phyloP scores from a whole-genome alignment of 2,329 filamentous ascomycete species.

The Thielaviopsis populi region DNA sequence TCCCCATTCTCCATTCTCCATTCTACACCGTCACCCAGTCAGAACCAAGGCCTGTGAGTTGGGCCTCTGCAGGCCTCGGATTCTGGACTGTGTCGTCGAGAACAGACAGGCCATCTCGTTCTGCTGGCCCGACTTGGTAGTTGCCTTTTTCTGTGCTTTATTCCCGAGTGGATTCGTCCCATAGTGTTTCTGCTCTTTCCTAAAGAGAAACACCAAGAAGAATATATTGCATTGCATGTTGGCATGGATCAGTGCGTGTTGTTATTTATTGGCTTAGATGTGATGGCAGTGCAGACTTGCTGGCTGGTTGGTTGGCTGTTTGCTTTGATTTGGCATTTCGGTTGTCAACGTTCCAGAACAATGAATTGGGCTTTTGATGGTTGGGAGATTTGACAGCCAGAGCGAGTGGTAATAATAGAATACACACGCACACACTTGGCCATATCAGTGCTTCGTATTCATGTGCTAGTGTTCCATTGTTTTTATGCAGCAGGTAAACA shows the following conservation, averaged over 20 bases:
- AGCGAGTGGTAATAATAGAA: not conserved
- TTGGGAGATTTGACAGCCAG: not conserved
- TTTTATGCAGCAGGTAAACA: not conserved
- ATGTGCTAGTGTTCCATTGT: not conserved
- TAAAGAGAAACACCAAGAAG: not conserved
- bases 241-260: no score
- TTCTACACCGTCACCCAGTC: not conserved
- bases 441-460: not conserved
- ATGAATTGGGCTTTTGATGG: not conserved
- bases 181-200: not conserved
- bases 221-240: no score
- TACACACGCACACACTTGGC: not conserved
- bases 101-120: not conserved
- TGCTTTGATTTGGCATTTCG: constrained; percentile 6
- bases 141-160: not conserved
- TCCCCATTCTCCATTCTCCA: no score
- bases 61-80: no score
- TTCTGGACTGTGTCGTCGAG: not conserved
- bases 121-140: no score
- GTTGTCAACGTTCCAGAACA: not conserved
- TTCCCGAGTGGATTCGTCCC: not conserved
- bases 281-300: not conserved
- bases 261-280: not conserved
- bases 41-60: not conserved
- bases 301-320: not conserved